Base-by-base conservation (phyloP, 2,329 filamentous ascomycete genomes). In the Kalaharituber pfeilii region DNA sequence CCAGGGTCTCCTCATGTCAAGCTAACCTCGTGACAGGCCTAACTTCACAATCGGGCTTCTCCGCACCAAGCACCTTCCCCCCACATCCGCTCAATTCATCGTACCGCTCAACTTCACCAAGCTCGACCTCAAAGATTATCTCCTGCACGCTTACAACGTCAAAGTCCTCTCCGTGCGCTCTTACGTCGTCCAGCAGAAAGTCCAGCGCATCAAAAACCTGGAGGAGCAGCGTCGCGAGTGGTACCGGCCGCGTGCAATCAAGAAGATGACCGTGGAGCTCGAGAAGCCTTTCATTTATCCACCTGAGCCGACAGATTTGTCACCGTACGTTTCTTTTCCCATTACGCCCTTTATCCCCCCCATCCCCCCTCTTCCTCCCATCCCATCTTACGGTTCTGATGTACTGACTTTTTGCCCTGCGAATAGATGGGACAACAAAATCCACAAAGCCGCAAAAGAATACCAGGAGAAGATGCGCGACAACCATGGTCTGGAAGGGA, bases 201-300 rank as follows among this genome's bases (percentile, higher is more conserved):
- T 72, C 57, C 66, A 68, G 45, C 65, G 65, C 65, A 62, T 63
- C 62, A 66, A 58, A 69, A 62, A 67, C 67, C 64, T 73, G 69
- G 64, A 74, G 75, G 57, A 74, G 75, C 56, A 50, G 18, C 54
- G 54, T 29, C 28, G 57, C 5, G 57, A 60, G 58, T 80, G 79
- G 73, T 81, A 79, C 68, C 78, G 89, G 24, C 83, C 84, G 25
- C 74, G 77, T 60, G 72, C 80, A 50, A 76, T 81, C 65, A 98
- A 98, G 77, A 84, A 81, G 69, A 98, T 98, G 91, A 94, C 84
- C 42, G 86, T 93, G 45, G 85, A 95, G 73, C 77, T 98, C 72
- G 78, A 76, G 58, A 73, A 81, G 72, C 86, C 88, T 3, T 98
- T 98, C 71, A 79, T 84, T 54, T 96, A 86, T 83, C 91, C 91